Conservation (phyloP, 2,329 filamentous ascomycete genomes). For the Coniella vitis region DNA sequence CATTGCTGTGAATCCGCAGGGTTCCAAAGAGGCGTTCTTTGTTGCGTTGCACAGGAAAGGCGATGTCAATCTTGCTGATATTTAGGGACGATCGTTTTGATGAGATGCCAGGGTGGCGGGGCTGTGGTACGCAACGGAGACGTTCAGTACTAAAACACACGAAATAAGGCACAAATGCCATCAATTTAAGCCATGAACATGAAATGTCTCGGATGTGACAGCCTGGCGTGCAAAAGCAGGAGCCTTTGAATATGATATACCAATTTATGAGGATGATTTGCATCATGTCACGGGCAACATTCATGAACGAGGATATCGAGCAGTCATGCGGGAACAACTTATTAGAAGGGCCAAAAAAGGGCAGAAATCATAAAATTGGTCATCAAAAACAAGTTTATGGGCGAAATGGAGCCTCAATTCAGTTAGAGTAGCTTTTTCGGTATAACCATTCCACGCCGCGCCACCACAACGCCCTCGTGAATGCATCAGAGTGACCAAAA, state of each 20-base stretch:
- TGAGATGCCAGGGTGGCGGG: too few species aligned
- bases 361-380: background rate
- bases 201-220: too few species aligned
- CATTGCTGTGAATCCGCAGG: conserved; percentile 36
- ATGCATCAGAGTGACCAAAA: conserved; percentile 14
- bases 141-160: too few species aligned
- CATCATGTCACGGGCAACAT: too few species aligned
- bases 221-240: too few species aligned
- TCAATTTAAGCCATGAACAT: too few species aligned
- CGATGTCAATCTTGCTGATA: conserved; percentile 24
- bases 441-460: conserved; percentile 21
- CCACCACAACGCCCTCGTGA: conserved; percentile 30
- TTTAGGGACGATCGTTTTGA: conserved; percentile 8
- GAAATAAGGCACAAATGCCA: too few species aligned
- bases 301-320: too few species aligned
- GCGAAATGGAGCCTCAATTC: conserved; percentile 16
- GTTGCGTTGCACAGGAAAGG: conserved; percentile 66
- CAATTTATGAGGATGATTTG: too few species aligned
- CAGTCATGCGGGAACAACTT: background rate
- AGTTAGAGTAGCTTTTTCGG: conserved; percentile 20
- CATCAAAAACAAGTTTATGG: background rate
- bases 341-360: background rate
- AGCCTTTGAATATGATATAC: too few species aligned
- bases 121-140: too few species aligned
- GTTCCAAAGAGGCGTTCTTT: conserved; percentile 82